Conservation (phyloP, 2,329 filamentous ascomycete species). For the Boeremia exigua region DNA sequence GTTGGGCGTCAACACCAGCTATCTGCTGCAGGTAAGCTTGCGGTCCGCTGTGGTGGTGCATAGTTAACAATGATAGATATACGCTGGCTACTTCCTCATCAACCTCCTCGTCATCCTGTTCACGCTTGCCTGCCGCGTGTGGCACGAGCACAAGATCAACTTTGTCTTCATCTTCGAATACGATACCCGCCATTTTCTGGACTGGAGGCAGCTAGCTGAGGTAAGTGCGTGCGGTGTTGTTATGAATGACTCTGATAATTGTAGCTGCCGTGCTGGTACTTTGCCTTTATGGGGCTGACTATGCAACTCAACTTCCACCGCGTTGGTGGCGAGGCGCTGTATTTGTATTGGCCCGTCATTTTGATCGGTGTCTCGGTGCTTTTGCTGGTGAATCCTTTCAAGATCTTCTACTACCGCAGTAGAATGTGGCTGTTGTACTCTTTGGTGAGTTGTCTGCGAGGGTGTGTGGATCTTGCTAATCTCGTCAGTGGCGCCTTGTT, state of each 20-base stretch:
- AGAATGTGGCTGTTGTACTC: slow-evolving; percentile 88
- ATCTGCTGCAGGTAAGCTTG: slow-evolving; percentile 67
- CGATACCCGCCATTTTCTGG: slow-evolving; percentile 81
- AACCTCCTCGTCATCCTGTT: slow-evolving; percentile 83
- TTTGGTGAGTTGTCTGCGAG: too few species aligned
- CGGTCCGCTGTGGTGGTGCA: slow-evolving; percentile 47
- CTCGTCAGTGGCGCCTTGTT: slow-evolving; percentile 75
- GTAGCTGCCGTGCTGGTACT: slow-evolving; percentile 80
- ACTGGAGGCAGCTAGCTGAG: slow-evolving; percentile 88
- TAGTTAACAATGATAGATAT: slow-evolving; percentile 65
- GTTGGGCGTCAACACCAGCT: slow-evolving; percentile 47
- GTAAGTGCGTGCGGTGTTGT: slow-evolving; percentile 44
- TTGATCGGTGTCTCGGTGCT: slow-evolving; percentile 72
- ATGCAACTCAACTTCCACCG: slow-evolving; percentile 88
- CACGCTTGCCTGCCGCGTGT: slow-evolving; percentile 81
- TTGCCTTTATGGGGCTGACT: slow-evolving; percentile 76
- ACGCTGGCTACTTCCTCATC: slow-evolving; percentile 89
- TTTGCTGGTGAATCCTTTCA: slow-evolving; percentile 78
- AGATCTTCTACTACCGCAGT: slow-evolving; percentile 75
- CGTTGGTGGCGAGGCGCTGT: slow-evolving; percentile 71
- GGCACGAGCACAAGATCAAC: slow-evolving; percentile 86
- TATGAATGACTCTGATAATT: slow-evolving; percentile 13
- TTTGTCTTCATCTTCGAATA: slow-evolving; percentile 98
- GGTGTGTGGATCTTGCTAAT: too few species aligned
- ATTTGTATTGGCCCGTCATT: slow-evolving; percentile 84